phyloP scores from a whole-genome alignment of 2,329 filamentous ascomycete species.

The Fusarium gaditjirri region DNA sequence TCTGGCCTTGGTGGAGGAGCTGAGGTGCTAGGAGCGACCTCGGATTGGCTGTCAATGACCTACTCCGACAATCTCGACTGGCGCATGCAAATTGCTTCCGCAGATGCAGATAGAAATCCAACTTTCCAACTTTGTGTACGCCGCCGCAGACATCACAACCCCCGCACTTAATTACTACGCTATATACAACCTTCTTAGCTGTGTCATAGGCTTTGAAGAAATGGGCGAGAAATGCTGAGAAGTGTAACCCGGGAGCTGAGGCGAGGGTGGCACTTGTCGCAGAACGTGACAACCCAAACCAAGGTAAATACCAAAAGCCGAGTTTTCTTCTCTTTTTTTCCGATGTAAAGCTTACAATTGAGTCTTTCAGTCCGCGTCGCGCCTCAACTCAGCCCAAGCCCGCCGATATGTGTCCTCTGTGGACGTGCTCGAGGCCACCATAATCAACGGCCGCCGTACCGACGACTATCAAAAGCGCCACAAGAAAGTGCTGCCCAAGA shows the following conservation, averaged over 20 bases:
- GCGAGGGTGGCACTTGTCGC: constrained; percentile 43
- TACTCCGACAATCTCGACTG: constrained; percentile 37
- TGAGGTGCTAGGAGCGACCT: not conserved
- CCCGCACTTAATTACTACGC: not conserved
- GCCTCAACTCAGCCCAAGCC: not conserved
- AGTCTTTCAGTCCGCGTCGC: constrained; percentile 17
- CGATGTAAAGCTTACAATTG: constrained; percentile 16
- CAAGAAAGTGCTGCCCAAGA: not conserved
- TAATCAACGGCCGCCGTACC: constrained; percentile 7
- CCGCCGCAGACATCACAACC: not conserved
- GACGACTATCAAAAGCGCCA: constrained; percentile 1
- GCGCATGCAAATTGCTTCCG: constrained; percentile 38
- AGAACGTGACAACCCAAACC: constrained; percentile 33
- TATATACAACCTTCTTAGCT: not conserved
- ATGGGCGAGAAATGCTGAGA: constrained; percentile 53
- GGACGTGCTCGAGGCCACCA: constrained; percentile 16
- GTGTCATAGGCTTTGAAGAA: constrained; percentile 27
- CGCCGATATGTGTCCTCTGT: constrained; percentile 16
- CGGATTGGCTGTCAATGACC: constrained; percentile 14
- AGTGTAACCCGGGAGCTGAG: constrained; percentile 48
- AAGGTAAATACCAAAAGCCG: constrained; percentile 36
- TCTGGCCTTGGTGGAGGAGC: not conserved
- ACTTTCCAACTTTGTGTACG: not conserved
- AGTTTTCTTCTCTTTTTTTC: not conserved
- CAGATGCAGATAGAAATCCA: not conserved